Conservation (phyloP, 108 stramenopile genomes). For the Cylindrotheca closterium region DNA sequence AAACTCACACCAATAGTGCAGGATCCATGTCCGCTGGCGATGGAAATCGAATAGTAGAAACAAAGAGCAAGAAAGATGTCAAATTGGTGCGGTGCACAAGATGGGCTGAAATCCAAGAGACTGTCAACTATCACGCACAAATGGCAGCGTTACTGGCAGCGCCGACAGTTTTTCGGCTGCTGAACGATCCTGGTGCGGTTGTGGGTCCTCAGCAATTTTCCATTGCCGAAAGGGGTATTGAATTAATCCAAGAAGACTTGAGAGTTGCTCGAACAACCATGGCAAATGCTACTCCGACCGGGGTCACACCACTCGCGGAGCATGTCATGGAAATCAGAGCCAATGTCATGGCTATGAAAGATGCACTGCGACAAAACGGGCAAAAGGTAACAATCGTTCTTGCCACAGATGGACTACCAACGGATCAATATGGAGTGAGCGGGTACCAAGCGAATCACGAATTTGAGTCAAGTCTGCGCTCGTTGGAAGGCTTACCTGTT, state of each 20-base stretch:
- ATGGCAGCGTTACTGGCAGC: constrained; percentile 41
- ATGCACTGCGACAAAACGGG: constrained; percentile 48
- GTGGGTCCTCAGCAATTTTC: constrained; percentile 53
- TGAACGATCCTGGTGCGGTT: constrained; percentile 57
- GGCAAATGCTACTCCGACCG: constrained; percentile 51
- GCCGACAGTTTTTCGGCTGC: constrained; percentile 54
- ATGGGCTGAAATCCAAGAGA: constrained; percentile 64
- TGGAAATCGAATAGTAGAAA: constrained; percentile 78
- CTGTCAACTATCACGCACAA: constrained; percentile 58
- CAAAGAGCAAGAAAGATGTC: constrained; percentile 16
- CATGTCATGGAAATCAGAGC: constrained; percentile 71
- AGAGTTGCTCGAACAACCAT: constrained; percentile 51
- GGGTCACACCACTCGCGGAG: constrained; percentile 73
- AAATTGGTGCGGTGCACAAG: constrained; percentile 47
- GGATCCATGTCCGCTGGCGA: constrained; percentile 71
- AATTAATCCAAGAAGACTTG: constrained; percentile 41
- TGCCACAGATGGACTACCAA: constrained; percentile 86
- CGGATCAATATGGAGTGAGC: constrained; percentile 55
- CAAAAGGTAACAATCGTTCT: constrained; percentile 78
- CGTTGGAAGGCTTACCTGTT: constrained; percentile 74
- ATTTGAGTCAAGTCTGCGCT: constrained; percentile 55
- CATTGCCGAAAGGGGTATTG: constrained; percentile 34
- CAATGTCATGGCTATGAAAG: constrained; percentile 51
- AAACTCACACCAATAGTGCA: background rate
- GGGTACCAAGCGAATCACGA: constrained; percentile 12